A percentile compares a stretch with the other conserved stretches of the same genome.
Evolutionary conservation across 176 grass and related monocot species (phyloP).

Genomic region (Triticum timopheevii): DNA sequence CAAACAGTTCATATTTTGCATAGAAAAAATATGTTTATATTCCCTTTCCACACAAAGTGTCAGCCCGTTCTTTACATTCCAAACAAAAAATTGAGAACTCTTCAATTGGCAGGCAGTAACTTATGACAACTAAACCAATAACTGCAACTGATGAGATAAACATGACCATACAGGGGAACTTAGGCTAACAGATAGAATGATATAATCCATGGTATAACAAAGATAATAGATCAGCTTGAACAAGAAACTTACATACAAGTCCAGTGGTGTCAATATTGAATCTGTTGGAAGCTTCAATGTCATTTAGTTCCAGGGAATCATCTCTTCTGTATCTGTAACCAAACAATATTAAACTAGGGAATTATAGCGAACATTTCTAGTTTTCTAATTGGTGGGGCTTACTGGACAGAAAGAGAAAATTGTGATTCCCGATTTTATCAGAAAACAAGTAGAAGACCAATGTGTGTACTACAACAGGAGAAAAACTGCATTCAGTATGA

Average conservation of each 20-base stretch:
- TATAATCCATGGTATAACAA: neutral
- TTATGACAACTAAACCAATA: neutral
- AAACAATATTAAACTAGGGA: constrained; percentile 27
- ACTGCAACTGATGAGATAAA: neutral
- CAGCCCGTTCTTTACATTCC: neutral
- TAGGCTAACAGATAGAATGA: constrained; percentile 7
- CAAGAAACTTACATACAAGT: constrained; percentile 84
- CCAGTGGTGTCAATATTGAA: constrained; percentile 87
- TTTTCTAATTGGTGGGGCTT: constrained; percentile 20
- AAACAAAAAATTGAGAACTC: neutral
- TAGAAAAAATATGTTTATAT: neutral
- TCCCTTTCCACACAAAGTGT: neutral
- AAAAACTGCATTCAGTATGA: neutral
- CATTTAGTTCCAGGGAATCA: constrained; percentile 70
- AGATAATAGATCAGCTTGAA: constrained; percentile 29
- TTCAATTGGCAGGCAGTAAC: constrained; percentile 9
- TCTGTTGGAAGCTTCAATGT: constrained; percentile 72
- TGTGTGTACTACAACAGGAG: neutral
- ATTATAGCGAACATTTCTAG: constrained; percentile 6
- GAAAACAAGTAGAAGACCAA: neutral
- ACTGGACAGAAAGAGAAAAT: constrained; percentile 18
- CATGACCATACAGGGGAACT: neutral
- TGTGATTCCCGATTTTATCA: constrained; percentile 18
- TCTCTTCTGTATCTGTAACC: constrained; percentile 80
- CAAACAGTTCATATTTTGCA: constrained; percentile 7